Conservation (phyloP, 352 stramenopile species). For the Hyaloperonospora brassicae region DNA sequence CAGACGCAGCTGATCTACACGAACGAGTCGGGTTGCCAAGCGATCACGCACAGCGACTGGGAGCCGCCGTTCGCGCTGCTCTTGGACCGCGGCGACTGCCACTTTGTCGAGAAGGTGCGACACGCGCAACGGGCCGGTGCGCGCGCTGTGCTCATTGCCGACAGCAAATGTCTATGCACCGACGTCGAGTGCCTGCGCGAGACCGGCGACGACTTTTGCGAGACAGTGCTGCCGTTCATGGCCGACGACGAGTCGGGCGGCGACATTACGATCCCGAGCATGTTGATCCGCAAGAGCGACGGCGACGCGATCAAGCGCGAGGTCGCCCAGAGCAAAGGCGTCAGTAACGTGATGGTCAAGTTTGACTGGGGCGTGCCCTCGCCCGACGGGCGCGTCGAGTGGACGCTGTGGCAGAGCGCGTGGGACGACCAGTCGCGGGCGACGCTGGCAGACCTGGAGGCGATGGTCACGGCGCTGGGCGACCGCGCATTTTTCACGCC, state of each 20-base stretch:
- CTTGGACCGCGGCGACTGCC: conserved; percentile 92
- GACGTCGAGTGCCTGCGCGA: conserved; percentile 66
- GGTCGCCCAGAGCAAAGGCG: conserved; percentile 68
- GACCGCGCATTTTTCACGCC: conserved; percentile 93
- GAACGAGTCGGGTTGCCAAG: conserved; percentile 64
- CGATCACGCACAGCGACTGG: conserved; percentile 77
- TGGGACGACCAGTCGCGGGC: conserved; percentile 83
- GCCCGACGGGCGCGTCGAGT: conserved; percentile 93
- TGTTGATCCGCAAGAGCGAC: conserved; percentile 94
- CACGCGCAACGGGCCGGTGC: conserved; percentile 88
- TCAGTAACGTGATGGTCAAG: conserved; percentile 91
- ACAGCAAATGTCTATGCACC: conserved; percentile 93
- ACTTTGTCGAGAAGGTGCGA: conserved; percentile 95
- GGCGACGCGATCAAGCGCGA: conserved; percentile 89
- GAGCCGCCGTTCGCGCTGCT: conserved; percentile 92
- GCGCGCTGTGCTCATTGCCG: conserved; percentile 91
- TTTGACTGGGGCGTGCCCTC: conserved; percentile 92
- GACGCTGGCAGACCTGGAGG: conserved; percentile 78
- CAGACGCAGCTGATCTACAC: conserved; percentile 88
- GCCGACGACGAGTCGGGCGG: conserved; percentile 93
- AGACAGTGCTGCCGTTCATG: conserved; percentile 85
- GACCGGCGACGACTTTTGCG: conserved; percentile 79
- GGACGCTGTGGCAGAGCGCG: conserved; percentile 93
- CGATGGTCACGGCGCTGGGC: conserved; percentile 80
- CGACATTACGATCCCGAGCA: conserved; percentile 95